Conservation (phyloP, 2,329 filamentous ascomycete genomes). For the Pezicula carpinea region DNA sequence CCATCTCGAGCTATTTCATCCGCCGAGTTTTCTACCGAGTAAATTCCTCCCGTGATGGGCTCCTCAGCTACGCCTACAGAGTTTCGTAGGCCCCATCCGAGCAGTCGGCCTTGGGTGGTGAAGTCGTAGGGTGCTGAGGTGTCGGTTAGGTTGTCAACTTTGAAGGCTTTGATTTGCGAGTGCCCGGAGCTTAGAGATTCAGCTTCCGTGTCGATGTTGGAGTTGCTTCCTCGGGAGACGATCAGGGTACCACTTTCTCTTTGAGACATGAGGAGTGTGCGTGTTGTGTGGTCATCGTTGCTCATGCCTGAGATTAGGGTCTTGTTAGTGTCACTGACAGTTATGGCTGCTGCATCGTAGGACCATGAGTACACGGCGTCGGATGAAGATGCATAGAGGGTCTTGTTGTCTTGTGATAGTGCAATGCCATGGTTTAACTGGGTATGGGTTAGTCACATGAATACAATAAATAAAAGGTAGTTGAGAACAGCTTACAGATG, state of each 20-base stretch:
- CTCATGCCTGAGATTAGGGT: constrained; percentile 60
- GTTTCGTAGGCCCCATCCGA: constrained; percentile 70
- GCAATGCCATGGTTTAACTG: constrained; percentile 54
- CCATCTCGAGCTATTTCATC: constrained; percentile 56
- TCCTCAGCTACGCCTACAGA: constrained; percentile 68
- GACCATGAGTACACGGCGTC: constrained; percentile 59
- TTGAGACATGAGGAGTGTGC: constrained; percentile 60
- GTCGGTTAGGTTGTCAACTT: constrained; percentile 32
- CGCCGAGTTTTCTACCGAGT: constrained; percentile 65
- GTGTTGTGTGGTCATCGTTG: constrained; percentile 56
- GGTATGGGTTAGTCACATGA: constrained; percentile 2
- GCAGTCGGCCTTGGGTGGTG: constrained; percentile 40
- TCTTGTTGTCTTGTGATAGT: constrained; percentile 46
- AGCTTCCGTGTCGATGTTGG: constrained; percentile 57
- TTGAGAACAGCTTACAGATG: constrained; percentile 7
- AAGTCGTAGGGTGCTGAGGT: constrained; percentile 37
- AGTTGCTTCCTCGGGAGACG: constrained; percentile 59
- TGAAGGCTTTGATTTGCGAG: constrained; percentile 63
- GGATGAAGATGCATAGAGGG: constrained; percentile 52
- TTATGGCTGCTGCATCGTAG: constrained; percentile 52
- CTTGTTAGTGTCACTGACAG: constrained; percentile 38
- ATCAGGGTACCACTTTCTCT: constrained; percentile 52
- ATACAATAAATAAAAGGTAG: background rate
- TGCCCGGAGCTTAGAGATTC: constrained; percentile 48
- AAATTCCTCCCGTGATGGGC: constrained; percentile 45